These are phyloP conservation scores for Miscanthus lutarioriparius DNA, from an alignment of 176 grass and related monocot genomes.

Conservation along the genomic window DNA sequence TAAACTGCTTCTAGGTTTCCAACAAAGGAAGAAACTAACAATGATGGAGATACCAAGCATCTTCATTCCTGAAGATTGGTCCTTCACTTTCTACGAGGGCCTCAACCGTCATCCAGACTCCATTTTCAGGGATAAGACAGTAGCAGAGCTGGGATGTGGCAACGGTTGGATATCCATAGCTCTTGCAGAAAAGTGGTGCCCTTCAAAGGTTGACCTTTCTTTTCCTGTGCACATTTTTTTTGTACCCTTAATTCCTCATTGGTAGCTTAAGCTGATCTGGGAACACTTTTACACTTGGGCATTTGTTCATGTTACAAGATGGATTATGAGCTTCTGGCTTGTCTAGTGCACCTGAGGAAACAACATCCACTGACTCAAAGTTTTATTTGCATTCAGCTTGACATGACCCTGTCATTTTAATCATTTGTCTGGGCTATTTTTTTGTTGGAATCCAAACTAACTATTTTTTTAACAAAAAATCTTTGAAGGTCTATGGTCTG, in stretches of 20 bases:
- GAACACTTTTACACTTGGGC: neutral
- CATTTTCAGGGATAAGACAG: conserved; percentile 85
- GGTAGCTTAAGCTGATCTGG: neutral
- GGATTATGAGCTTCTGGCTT: neutral
- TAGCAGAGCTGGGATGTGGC: conserved; percentile 85
- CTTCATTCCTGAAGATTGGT: conserved; percentile 99
- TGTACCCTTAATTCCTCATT: neutral
- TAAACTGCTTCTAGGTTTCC: conserved; percentile 57
- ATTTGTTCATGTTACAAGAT: conserved; percentile 17
- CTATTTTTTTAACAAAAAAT: neutral
- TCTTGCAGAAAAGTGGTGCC: conserved; percentile 88
- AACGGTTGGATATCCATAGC: conserved; percentile 99
- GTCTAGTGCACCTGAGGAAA: neutral
- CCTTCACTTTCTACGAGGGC: conserved; percentile 98
- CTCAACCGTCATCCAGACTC: conserved; percentile 88
- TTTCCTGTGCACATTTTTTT: neutral
- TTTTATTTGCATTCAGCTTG: conserved; percentile 16
- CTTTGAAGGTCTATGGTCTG: conserved; percentile 83
- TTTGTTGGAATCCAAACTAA: conserved; percentile 15
- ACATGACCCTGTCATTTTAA: neutral
- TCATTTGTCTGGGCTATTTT: neutral
- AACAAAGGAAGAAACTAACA: conserved; percentile 82
- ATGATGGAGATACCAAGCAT: conserved; percentile 99
- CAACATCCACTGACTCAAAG: neutral
- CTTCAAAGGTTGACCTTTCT: conserved; percentile 63